phyloP scores from a whole-genome alignment of 805 yeast species.

The Komagataella mondaviorum region DNA sequence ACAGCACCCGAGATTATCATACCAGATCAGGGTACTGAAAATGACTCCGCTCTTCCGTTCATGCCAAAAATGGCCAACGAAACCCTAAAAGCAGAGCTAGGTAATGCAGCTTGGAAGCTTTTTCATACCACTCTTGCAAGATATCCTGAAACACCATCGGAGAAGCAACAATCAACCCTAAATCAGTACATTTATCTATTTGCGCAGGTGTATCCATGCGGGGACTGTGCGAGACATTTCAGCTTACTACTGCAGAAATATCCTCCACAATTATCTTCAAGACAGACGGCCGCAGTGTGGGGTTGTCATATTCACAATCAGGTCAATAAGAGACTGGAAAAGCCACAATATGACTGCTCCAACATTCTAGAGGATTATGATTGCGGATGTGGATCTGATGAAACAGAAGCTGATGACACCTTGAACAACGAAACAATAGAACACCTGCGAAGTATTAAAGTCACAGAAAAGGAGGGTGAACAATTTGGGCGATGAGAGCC shows the following conservation, averaged over 20 bases:
- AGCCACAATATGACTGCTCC: constrained; percentile 72
- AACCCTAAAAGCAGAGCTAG: constrained; percentile 54
- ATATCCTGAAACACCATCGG: constrained; percentile 73
- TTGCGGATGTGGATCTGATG: constrained; percentile 88
- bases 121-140: constrained; percentile 88
- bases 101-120: constrained; percentile 84
- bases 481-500: constrained; percentile 26
- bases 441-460: constrained; percentile 30
- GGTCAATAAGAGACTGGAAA: constrained; percentile 62
- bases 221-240: constrained; percentile 93
- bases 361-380: constrained; percentile 82
- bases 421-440: constrained; percentile 14
- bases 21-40: neutral
- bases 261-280: constrained; percentile 75
- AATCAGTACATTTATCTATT: constrained; percentile 54
- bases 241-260: constrained; percentile 47
- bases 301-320: constrained; percentile 88
- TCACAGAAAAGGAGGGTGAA: constrained; percentile 30
- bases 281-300: constrained; percentile 85
- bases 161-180: constrained; percentile 49
- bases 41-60: constrained; percentile 27
- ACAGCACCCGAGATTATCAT: neutral
- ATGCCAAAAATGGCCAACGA: constrained; percentile 95
- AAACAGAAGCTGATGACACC: constrained; percentile 29
- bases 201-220: constrained; percentile 92